phyloP scores from a whole-genome alignment of 192 early-diverging fungal species.

The Rhizoclosmatium globosum region DNA sequence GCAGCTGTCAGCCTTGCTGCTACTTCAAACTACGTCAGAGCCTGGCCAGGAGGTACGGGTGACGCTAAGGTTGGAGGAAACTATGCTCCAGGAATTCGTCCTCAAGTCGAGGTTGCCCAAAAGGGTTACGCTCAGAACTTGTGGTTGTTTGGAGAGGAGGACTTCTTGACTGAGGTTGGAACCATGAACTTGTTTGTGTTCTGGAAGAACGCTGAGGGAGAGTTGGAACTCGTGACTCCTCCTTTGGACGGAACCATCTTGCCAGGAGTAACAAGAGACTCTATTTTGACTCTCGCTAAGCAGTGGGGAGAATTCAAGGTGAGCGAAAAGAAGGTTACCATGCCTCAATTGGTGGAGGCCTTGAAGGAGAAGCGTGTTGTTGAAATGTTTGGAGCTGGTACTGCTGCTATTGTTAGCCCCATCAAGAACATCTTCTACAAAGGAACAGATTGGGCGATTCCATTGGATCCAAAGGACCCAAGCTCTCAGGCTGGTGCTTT shows the following conservation, averaged over 20 bases:
- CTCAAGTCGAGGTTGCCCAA: conserved; percentile 87
- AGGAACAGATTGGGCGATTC: conserved; percentile 81
- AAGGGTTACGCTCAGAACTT: conserved; percentile 93
- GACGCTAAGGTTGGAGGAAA: conserved; percentile 91
- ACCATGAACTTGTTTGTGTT: conserved; percentile 96
- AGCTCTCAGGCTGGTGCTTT: conserved; percentile 84
- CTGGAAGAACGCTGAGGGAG: conserved; percentile 85
- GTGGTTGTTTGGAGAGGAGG: conserved; percentile 90
- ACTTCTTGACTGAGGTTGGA: conserved; percentile 93
- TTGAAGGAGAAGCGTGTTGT: conserved; percentile 79
- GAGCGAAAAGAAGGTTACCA: conserved; percentile 80
- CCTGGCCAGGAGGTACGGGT: conserved; percentile 96
- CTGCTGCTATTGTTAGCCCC: conserved; percentile 93
- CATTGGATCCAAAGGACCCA: conserved; percentile 84
- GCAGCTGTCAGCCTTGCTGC: conserved; percentile 85
- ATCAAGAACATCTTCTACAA: conserved; percentile 88
- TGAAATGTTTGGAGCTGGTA: conserved; percentile 96
- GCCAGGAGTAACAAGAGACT: conserved; percentile 95
- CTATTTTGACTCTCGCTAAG: conserved; percentile 80
- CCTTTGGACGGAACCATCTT: conserved; percentile 94
- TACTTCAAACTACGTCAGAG: conserved; percentile 85
- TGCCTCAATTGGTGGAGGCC: conserved; percentile 69
- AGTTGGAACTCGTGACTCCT: conserved; percentile 89
- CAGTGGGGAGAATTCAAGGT: conserved; percentile 91
- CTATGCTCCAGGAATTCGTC: conserved; percentile 82